A percentile compares a stretch with the other conserved stretches of the same genome.
Conservation (phyloP, 768 basidiomycete genomes). For the Crepidotus variabilis region DNA sequence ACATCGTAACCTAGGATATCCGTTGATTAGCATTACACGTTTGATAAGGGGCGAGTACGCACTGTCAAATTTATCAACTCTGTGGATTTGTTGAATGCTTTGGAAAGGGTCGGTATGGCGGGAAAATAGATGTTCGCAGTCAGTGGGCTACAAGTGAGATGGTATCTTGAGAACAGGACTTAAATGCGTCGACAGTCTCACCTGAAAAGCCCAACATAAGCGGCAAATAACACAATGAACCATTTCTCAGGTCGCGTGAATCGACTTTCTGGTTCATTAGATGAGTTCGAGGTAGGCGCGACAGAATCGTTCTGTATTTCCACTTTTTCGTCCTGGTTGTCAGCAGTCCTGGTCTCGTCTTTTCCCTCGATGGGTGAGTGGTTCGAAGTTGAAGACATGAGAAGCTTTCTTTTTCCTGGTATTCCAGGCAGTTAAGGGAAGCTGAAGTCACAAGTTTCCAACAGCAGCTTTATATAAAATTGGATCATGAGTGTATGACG, state of each 20-base stretch:
- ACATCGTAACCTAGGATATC: constrained; percentile 50
- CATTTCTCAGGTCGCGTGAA: constrained; percentile 61
- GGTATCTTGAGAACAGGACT: neutral
- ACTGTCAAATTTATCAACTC: constrained; percentile 81
- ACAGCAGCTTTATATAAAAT: too few species aligned
- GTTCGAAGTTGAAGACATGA: too few species aligned
- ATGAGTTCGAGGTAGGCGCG: neutral
- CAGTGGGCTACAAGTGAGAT: constrained; percentile 43
- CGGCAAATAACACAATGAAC: constrained; percentile 58
- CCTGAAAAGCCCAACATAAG: constrained; percentile 66
- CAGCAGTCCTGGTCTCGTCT: neutral
- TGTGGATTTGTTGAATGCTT: constrained; percentile 58
- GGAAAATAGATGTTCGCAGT: constrained; percentile 80
- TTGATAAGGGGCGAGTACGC: constrained; percentile 1
- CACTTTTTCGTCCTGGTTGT: neutral
- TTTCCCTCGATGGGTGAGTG: too few species aligned
- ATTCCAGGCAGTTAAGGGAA: too few species aligned
- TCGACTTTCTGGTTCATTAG: constrained; percentile 20
- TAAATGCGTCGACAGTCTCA: constrained; percentile 11
- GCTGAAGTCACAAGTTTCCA: too few species aligned
- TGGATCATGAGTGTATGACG: too few species aligned
- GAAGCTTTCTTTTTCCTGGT: too few species aligned
- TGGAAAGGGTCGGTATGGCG: constrained; percentile 65
- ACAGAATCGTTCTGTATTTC: neutral
- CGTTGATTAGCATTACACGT: neutral